A percentile compares a stretch with the other conserved stretches of the same genome.
phyloP scores from a whole-genome alignment of 768 basidiomycete species.

The Mycena capillaripes region DNA sequence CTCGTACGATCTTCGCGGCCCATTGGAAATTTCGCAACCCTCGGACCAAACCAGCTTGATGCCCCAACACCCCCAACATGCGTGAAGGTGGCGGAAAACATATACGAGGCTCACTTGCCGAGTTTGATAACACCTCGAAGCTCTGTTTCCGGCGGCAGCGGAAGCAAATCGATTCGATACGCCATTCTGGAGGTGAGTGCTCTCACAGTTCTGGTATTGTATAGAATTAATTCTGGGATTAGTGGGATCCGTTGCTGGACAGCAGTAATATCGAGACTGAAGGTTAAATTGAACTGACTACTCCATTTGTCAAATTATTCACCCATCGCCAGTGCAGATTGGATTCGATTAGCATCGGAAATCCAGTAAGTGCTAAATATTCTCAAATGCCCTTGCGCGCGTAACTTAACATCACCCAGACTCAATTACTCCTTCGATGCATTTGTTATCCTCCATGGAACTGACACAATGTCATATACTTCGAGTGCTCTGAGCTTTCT shows the following conservation, averaged over 20 bases:
- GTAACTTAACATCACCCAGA: neutral
- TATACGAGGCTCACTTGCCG: constrained; percentile 83
- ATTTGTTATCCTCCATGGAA: constrained; percentile 92
- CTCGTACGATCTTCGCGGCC: constrained; percentile 80
- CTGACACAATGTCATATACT: constrained; percentile 93
- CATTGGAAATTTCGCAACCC: constrained; percentile 62
- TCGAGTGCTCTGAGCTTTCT: constrained; percentile 92
- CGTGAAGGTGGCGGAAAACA: constrained; percentile 66
- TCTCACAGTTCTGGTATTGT: constrained; percentile 16
- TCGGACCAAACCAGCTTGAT: constrained; percentile 47
- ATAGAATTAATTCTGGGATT: constrained; percentile 30
- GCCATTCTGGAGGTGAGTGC: constrained; percentile 81
- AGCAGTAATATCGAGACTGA: constrained; percentile 91
- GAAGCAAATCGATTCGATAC: constrained; percentile 84
- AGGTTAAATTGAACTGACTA: constrained; percentile 56
- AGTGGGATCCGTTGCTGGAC: constrained; percentile 90
- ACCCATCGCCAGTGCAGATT: constrained; percentile 64
- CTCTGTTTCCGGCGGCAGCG: constrained; percentile 68
- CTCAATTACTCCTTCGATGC: constrained; percentile 94
- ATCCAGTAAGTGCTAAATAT: constrained; percentile 65
- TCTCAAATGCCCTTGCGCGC: neutral
- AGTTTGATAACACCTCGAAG: constrained; percentile 86
- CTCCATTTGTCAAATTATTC: constrained; percentile 14
- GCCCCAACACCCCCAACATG: constrained; percentile 53
- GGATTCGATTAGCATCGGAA: constrained; percentile 92